Conservation (phyloP, 2,329 filamentous ascomycete genomes). For the Stagonosporopsis rhizophila region DNA sequence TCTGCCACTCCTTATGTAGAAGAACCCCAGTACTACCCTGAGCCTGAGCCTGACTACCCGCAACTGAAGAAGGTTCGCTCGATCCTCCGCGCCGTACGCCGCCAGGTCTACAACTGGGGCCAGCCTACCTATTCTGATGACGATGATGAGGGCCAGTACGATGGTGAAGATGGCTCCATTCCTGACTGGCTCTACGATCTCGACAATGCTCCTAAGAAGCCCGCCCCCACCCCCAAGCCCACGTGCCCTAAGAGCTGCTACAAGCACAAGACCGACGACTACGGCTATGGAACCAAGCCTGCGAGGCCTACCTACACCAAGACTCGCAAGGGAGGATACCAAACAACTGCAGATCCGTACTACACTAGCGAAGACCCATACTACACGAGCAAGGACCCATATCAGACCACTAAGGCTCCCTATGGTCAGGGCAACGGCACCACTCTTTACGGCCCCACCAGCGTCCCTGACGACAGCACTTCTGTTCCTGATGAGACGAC, state of each 20-base stretch:
- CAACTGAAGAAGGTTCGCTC: conserved; percentile 16
- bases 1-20: neutral
- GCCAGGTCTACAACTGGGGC: conserved; percentile 3
- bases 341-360: conserved; percentile 1
- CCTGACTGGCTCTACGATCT: conserved; percentile 23
- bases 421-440: conserved; percentile 8
- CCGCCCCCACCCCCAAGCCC: conserved; percentile 1
- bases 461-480: neutral
- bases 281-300: conserved; percentile 6
- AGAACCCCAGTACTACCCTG: conserved; percentile 11
- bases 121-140: conserved; percentile 11
- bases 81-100: conserved; percentile 11
- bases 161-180: conserved; percentile 17
- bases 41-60: conserved; percentile 3
- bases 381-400: neutral
- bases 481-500: neutral
- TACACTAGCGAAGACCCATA: neutral
- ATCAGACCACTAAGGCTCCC: conserved; percentile 1
- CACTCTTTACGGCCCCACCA: neutral
- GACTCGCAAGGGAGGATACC: conserved; percentile 12
- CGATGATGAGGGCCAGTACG: conserved; percentile 13
- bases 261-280: conserved; percentile 3
- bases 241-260: conserved; percentile 18
- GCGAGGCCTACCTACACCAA: conserved; percentile 5
- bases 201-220: conserved; percentile 9